Percentiles rank a stretch among this genome's conserved stretches.
phyloP scores from a whole-genome alignment of 768 basidiomycete genomes.

The Kwoniella botswanensis region DNA sequence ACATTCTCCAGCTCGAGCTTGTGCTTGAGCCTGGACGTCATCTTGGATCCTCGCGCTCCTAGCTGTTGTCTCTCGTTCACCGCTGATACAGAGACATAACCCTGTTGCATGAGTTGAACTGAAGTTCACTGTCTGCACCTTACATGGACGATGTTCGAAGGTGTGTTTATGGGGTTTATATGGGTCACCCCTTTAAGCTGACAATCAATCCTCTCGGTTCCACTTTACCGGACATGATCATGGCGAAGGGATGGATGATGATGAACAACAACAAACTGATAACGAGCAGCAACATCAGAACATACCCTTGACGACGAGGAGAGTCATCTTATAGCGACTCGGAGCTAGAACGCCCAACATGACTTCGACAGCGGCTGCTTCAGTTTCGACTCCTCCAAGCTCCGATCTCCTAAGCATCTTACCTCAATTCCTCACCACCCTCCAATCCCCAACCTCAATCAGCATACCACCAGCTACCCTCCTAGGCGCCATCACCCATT shows the following conservation, averaged over 20 bases:
- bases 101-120: background rate
- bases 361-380: background rate
- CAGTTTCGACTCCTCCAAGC: background rate
- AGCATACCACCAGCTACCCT: conserved; percentile 32
- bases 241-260: background rate
- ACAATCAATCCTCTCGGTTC: background rate
- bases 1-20: conserved; percentile 74
- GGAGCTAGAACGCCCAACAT: background rate
- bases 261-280: background rate
- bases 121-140: no score
- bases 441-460: conserved; percentile 17
- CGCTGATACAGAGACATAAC: background rate
- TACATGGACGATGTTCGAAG: no score
- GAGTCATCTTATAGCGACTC: no score
- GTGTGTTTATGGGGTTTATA: no score
- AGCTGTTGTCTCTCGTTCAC: background rate
- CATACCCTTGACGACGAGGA: background rate
- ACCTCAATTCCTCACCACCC: conserved; percentile 24
- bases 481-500: conserved; percentile 46
- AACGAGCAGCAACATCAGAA: background rate
- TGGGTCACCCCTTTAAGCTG: no score
- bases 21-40: conserved; percentile 70
- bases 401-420: conserved; percentile 4
- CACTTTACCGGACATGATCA: background rate
- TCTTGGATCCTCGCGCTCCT: conserved; percentile 23